phyloP scores from a whole-genome alignment of 805 yeast genomes.

The Candida maesae region DNA sequence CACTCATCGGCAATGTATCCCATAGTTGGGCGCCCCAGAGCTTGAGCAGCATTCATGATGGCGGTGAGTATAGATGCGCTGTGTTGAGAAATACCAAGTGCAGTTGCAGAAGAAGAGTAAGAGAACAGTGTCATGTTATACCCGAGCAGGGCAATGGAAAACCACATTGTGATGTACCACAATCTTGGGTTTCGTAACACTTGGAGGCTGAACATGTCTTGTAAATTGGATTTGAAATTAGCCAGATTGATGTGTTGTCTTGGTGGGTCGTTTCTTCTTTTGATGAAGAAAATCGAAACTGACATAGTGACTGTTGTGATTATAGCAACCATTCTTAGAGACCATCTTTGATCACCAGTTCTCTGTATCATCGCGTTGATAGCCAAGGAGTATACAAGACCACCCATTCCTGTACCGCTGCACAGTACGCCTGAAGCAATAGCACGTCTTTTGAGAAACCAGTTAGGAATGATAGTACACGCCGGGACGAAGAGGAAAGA shows the following conservation, averaged over 20 bases:
- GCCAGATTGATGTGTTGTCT: slow-evolving; percentile 8
- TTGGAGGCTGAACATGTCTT: slow-evolving; percentile 32
- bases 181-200: slow-evolving; percentile 31
- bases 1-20: slow-evolving; percentile 42
- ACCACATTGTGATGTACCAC: slow-evolving; percentile 35
- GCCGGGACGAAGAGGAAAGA: slow-evolving; percentile 58
- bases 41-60: slow-evolving; percentile 44
- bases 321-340: slow-evolving; percentile 44
- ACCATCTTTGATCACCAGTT: slow-evolving; percentile 44
- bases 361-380: slow-evolving; percentile 39
- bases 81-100: slow-evolving; percentile 43
- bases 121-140: slow-evolving; percentile 45
- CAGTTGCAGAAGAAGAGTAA: slow-evolving; percentile 41
- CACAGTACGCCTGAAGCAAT: slow-evolving; percentile 45
- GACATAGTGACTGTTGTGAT: slow-evolving; percentile 32
- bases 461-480: slow-evolving; percentile 58
- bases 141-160: slow-evolving; percentile 34
- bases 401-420: slow-evolving; percentile 53
- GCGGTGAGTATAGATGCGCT: slow-evolving; percentile 45
- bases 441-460: slow-evolving; percentile 64
- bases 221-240: slow-evolving; percentile 19
- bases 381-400: slow-evolving; percentile 41
- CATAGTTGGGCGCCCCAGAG: slow-evolving; percentile 45
- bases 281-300: slow-evolving; percentile 37
- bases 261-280: slow-evolving; percentile 28